Evolutionary conservation across 768 basidiomycete genomes (phyloP).

Genomic region (Clathrus columnatus): DNA sequence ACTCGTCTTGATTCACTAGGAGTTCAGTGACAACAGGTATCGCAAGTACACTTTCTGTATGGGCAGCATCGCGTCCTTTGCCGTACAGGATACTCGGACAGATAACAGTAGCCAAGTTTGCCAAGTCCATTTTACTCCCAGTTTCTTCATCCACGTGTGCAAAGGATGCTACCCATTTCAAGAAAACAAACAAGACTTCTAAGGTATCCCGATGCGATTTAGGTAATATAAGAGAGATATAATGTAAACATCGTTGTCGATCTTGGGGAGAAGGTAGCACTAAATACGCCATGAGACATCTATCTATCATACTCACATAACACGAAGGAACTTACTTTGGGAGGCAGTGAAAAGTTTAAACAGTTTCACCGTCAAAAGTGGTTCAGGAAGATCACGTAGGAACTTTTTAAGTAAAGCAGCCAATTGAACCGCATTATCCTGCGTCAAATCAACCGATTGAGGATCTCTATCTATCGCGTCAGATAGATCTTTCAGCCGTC

Average conservation of each 20-base stretch:
- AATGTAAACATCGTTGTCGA: slow-evolving; percentile 74
- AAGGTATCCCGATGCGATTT: slow-evolving; percentile 94
- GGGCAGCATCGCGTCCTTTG: slow-evolving; percentile 71
- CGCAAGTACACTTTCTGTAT: slow-evolving; percentile 88
- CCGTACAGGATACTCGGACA: slow-evolving; percentile 93
- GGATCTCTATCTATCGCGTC: slow-evolving; percentile 95
- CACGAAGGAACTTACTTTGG: slow-evolving; percentile 53
- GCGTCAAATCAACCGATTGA: slow-evolving; percentile 79
- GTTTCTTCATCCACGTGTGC: slow-evolving; percentile 97
- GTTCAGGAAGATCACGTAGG: slow-evolving; percentile 92
- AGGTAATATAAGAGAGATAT: slow-evolving; percentile 79
- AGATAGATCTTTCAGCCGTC: slow-evolving; percentile 81
- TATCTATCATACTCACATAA: slow-evolving; percentile 7
- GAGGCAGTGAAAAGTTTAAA: slow-evolving; percentile 83
- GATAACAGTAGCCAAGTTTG: slow-evolving; percentile 93
- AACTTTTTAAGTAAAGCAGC: slow-evolving; percentile 97
- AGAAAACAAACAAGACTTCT: slow-evolving; percentile 95
- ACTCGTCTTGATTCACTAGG: slow-evolving; percentile 90
- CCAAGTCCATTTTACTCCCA: slow-evolving; percentile 96
- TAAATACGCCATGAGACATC: slow-evolving; percentile 26
- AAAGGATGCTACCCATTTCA: slow-evolving; percentile 99
- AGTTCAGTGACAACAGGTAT: slow-evolving; percentile 80
- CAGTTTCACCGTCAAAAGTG: slow-evolving; percentile 88
- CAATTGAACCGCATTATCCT: slow-evolving; percentile 94
- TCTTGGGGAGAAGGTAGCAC: slow-evolving; percentile 68